Evolutionary conservation across 2,329 filamentous ascomycete species (phyloP).

Genomic region (Alternaria novae-zelandiae): DNA sequence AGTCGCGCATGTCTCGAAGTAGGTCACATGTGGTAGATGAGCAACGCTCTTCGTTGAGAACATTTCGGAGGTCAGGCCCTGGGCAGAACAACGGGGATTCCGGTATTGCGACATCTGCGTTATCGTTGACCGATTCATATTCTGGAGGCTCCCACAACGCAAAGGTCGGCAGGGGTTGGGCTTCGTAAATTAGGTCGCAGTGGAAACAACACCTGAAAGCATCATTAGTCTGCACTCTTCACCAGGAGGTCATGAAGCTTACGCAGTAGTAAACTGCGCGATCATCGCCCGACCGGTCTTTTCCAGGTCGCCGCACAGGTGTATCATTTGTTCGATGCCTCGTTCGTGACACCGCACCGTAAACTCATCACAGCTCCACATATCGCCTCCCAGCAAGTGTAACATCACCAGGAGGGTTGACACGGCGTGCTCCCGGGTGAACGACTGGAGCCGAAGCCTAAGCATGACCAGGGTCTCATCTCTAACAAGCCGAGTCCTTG

Average conservation of each 20-base stretch:
- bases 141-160: conserved; percentile 15
- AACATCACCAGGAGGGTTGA: conserved; percentile 38
- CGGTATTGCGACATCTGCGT: conserved; percentile 22
- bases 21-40: conserved; percentile 29
- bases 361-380: conserved; percentile 40
- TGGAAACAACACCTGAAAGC: conserved; percentile 29
- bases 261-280: conserved; percentile 32
- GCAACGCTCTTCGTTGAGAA: conserved; percentile 29
- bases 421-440: conserved; percentile 21
- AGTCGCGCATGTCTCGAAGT: conserved; percentile 39
- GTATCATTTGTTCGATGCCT: conserved; percentile 34
- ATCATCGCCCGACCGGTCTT: conserved; percentile 20
- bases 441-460: conserved; percentile 19
- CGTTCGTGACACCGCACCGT: conserved; percentile 30
- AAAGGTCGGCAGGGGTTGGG: conserved; percentile 24
- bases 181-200: conserved; percentile 38
- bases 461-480: conserved; percentile 34
- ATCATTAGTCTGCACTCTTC: conserved; percentile 6
- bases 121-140: background rate
- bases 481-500: conserved; percentile 33
- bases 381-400: conserved; percentile 39
- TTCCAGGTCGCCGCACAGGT: conserved; percentile 29
- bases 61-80: conserved; percentile 24
- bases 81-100: conserved; percentile 46
- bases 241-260: conserved; percentile 2